Evolutionary conservation across 352 stramenopile genomes (phyloP).

Genomic region (Globisporangium splendens): DNA sequence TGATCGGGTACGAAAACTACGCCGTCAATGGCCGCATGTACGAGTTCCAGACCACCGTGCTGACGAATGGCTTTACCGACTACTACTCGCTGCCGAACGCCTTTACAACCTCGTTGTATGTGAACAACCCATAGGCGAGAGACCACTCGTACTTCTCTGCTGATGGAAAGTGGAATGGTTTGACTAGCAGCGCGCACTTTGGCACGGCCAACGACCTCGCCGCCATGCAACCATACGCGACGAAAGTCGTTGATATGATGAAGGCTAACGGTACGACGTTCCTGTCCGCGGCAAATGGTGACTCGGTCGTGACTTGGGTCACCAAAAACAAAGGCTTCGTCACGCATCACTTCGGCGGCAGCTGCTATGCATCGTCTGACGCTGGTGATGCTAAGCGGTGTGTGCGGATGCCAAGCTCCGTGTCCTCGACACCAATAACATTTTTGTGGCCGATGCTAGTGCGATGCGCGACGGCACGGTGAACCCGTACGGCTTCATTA

Average conservation of each 20-base stretch:
- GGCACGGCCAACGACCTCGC: constrained; percentile 40
- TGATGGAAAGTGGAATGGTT: constrained; percentile 32
- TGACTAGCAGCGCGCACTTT: constrained; percentile 40
- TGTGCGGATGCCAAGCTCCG: constrained; percentile 59
- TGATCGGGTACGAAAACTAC: constrained; percentile 64
- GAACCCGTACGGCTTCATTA: constrained; percentile 74
- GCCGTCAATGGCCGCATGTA: constrained; percentile 45
- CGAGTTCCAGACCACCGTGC: constrained; percentile 59
- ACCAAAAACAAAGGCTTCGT: constrained; percentile 14
- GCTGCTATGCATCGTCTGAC: constrained; percentile 65
- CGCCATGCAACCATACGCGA: constrained; percentile 50
- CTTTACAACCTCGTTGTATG: constrained; percentile 40
- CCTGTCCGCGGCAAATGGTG: constrained; percentile 26
- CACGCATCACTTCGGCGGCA: constrained; percentile 66
- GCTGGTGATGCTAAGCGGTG: constrained; percentile 38
- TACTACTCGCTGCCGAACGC: constrained; percentile 27
- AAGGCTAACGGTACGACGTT: constrained; percentile 41
- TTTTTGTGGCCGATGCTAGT: constrained; percentile 60
- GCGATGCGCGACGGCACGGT: constrained; percentile 60
- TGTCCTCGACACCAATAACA: constrained; percentile 61
- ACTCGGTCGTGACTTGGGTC: constrained; percentile 43
- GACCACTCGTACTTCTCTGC: constrained; percentile 37
- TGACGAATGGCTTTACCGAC: constrained; percentile 40
- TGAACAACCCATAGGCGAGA: constrained; percentile 65
- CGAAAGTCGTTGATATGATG: constrained; percentile 37